Evolutionary conservation across 306 rosid species (phyloP), one percentile per base, ranked within the genome.

Genomic region (Macrotyloma uniflorum): DNA sequence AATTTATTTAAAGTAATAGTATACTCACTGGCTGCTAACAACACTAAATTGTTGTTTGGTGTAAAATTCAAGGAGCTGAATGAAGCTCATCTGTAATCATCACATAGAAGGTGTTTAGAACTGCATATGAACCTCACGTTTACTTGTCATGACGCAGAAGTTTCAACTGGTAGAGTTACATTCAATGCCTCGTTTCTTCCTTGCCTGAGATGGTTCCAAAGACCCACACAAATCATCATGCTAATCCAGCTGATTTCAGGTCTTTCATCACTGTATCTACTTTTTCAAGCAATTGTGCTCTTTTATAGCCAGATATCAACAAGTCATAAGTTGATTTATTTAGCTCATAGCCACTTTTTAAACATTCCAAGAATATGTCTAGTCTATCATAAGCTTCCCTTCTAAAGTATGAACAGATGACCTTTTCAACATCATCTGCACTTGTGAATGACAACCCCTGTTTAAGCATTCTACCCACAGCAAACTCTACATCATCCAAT

Each of bases 401-500:
- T 82, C 94, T 86, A 23, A 90, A 90, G 77, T 88, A 88, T 6
- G 82, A 83, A 26, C 89, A 84, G 36, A 90, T 86, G 50, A 88
- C 91, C 72, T 59, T 86, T 69, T 88, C 94, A 22, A 90, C 84
- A 78, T 72, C 94, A 58, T 80, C 85, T 4, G 76, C 14, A 35
- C 68, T 54, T 46, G 72, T 68, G 74, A 90, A 88, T 28, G 83
- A 75, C 32, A 81, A 51, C 32, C 88, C 92, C 74, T 71, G 86
- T 80, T 88, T 90, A 68, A 90, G 59, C 95, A 90, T 86, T 72
- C 92, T 85, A 24, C 85, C 92, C 16, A 86, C 86, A 43, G 89
- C 82, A 68, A 79, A 80, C 67, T 90, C 92, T 24, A 88, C 78
- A 71, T 79, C 85, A 30, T 90, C 87, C 81, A 87, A 75, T 75